These are phyloP conservation scores for Aureobasidium sp. DNA, from an alignment of 2,329 filamentous ascomycete species.

Conservation along the genomic window DNA sequence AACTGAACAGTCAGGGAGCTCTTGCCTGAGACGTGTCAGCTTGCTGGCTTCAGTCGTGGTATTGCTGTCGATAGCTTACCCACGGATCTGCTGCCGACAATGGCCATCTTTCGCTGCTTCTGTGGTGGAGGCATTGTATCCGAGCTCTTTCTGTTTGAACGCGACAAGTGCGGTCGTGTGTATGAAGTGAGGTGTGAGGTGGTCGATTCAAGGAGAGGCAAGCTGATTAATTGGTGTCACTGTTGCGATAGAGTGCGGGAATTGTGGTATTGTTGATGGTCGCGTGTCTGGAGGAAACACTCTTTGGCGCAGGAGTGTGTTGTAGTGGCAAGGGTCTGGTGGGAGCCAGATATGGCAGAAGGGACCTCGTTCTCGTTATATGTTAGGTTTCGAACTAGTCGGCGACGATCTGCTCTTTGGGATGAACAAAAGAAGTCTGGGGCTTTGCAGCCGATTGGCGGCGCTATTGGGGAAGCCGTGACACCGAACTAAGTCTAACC, in stretches of 20 bases:
- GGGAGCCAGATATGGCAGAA: not conserved
- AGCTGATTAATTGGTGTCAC: not conserved
- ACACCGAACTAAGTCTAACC: not conserved
- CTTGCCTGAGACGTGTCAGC: slow-evolving; percentile 58
- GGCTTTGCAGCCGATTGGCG: slow-evolving; percentile 7
- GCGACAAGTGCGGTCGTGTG: not conserved
- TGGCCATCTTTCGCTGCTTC: slow-evolving; percentile 91
- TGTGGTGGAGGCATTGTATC: slow-evolving; percentile 52
- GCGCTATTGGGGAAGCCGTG: not conserved
- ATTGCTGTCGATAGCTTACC: slow-evolving; percentile 44
- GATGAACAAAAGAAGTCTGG: slow-evolving; percentile 7
- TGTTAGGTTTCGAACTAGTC: not conserved
- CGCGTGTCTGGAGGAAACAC: not conserved
- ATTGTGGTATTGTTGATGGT: not conserved
- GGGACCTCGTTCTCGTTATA: not conserved
- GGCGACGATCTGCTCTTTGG: slow-evolving; percentile 6
- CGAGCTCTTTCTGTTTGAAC: not conserved
- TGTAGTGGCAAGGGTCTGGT: not conserved
- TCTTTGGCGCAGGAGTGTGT: not conserved
- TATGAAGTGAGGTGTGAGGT: not conserved
- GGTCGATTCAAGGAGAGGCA: not conserved
- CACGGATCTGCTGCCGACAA: slow-evolving; percentile 89
- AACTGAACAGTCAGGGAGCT: slow-evolving; percentile 95
- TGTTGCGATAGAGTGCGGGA: not conserved
- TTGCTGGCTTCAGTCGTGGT: not conserved